Percentiles rank a stretch among this genome's conserved stretches.
phyloP scores from a whole-genome alignment of 1,284 basidiomycete species.

The Malassezia vespertilionis region DNA sequence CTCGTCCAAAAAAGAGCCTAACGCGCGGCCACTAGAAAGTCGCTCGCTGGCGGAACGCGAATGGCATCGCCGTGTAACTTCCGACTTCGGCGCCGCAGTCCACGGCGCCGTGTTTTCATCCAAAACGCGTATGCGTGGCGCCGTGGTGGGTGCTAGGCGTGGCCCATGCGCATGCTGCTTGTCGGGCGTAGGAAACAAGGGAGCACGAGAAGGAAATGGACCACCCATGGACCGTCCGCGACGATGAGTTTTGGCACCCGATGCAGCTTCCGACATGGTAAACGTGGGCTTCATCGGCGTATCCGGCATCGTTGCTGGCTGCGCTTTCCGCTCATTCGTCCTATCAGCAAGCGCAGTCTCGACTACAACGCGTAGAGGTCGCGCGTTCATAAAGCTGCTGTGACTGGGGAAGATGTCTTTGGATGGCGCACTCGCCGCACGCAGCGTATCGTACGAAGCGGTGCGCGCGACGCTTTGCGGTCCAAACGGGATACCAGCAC shows the following conservation, averaged over 20 bases:
- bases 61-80: constrained; percentile 7
- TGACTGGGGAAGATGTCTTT: not conserved
- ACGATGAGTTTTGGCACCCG: constrained; percentile 10
- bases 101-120: no score
- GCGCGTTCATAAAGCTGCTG: constrained; percentile 22
- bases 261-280: constrained; percentile 3
- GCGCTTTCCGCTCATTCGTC: constrained; percentile 16
- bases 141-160: no score
- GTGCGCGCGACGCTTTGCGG: not conserved
- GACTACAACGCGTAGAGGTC: constrained; percentile 40
- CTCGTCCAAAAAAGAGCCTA: not conserved
- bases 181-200: constrained; percentile 7
- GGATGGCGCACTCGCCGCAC: not conserved
- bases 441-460: not conserved
- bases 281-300: constrained; percentile 45
- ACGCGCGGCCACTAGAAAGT: not conserved
- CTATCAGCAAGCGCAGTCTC: constrained; percentile 35
- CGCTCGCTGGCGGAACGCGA: constrained; percentile 14
- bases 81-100: no score
- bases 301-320: constrained; percentile 45
- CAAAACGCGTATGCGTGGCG: no score
- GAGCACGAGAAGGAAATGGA: constrained; percentile 4
- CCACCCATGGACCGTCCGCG: constrained; percentile 17
- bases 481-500: not conserved
- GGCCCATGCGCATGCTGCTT: no score